Evolutionary conservation across 495 filamentous ascomycete genomes (phyloP), one percentile per base, ranked within the genome.

Genomic region (Pyronema omphalodes): DNA sequence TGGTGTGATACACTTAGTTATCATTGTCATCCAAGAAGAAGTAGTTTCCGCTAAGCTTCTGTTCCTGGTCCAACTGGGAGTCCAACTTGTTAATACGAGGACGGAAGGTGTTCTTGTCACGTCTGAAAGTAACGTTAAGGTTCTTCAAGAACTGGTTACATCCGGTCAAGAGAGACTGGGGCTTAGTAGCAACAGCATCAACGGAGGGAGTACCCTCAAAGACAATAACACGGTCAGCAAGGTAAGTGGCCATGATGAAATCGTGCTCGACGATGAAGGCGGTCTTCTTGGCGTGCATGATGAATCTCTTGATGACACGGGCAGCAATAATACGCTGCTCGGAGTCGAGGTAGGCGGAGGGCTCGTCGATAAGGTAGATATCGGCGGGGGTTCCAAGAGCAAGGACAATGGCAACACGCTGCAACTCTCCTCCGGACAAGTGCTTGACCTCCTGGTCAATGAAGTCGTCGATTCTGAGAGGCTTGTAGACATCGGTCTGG

Each of bases 281-380:
- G 0, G 91, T 96, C 76, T 96, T 96, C 81, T 98, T 96, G 54
- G 86, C 79, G 74, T 96, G 88, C 91, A 96, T 98, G 63, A 98
- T 95, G 77, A 94, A 98, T 56, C 91, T 82, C 74, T 98, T 98
- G 73, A 98, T 98, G 61, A 96, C 91, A 65, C 88, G 79, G 47
- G 87, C 83, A 57, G 89, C 91, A 55, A 96, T 78, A 60, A 98
- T 95, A 84, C 91, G 88, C 71, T 98, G 91, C 68, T 98, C 93
- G 40, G 93, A 95, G 68, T 98, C 91, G 37, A 98, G 83, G 69
- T 94, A 94, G 54, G 86, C 86, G 58, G 79, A 84, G 37, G 86
- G 88, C 71, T 98, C 91, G 67, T 98, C 91, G 61, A 98, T 96
- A 56, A 98, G 77, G 64, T 98, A 98, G 67, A 98, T 93, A 67